These are phyloP conservation scores for Pontederia crassipes DNA, from an alignment of 176 grass and related monocot genomes.

Conservation along the genomic window DNA sequence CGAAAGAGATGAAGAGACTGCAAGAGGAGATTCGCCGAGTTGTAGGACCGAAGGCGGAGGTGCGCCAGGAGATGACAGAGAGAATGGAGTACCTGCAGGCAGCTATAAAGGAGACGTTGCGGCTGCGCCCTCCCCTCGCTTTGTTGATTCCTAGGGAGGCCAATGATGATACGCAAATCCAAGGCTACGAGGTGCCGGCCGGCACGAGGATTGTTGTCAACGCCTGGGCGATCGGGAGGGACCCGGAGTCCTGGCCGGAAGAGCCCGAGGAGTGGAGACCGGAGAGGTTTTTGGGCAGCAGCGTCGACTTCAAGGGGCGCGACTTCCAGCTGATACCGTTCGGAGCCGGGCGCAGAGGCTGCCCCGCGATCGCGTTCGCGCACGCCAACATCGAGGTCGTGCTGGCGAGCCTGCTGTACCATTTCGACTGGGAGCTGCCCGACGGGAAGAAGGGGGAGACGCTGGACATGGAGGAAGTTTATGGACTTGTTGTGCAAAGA, in stretches of 20 bases:
- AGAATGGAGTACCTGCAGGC: too few species aligned
- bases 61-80: too few species aligned
- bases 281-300: too few species aligned
- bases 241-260: too few species aligned
- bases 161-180: constrained; percentile 23
- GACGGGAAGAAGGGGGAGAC: background rate
- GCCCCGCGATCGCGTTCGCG: background rate
- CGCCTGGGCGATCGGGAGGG: constrained; percentile 1
- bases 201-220: constrained; percentile 20
- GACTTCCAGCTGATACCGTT: background rate
- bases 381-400: background rate
- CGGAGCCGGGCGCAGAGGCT: background rate
- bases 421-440: too few species aligned
- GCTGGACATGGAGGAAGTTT: background rate
- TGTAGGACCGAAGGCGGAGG: too few species aligned
- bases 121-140: too few species aligned
- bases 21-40: too few species aligned
- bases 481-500: background rate
- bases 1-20: too few species aligned
- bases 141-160: constrained; percentile 17
- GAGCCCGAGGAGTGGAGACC: too few species aligned
- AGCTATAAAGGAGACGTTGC: too few species aligned
- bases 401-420: background rate
- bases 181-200: constrained; percentile 28
- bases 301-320: too few species aligned